phyloP scores from a whole-genome alignment of 176 grass and related monocot species.

The Aegilops sharonensis region DNA sequence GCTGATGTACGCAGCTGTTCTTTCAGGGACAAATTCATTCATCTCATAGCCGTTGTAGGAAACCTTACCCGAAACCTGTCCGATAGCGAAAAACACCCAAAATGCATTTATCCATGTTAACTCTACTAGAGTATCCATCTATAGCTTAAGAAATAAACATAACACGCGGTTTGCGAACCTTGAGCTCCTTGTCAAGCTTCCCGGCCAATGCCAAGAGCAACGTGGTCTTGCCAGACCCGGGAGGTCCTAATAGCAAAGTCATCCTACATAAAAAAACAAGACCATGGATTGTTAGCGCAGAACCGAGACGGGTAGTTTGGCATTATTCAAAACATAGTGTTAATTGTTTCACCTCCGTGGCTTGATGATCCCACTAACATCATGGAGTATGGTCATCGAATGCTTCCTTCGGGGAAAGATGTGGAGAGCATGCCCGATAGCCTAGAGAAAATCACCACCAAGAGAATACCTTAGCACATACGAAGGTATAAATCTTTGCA shows the following conservation, averaged over 20 bases:
- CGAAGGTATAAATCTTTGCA: neutral
- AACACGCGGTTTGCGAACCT: neutral
- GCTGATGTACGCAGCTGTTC: conserved; percentile 85
- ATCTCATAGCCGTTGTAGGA: conserved; percentile 83
- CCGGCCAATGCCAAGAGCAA: conserved; percentile 75
- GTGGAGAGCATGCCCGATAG: conserved; percentile 55
- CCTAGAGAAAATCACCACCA: conserved; percentile 13
- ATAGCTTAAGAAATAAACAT: too few species aligned
- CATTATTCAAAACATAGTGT: too few species aligned
- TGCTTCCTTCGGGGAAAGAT: conserved; percentile 52
- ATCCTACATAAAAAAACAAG: conserved; percentile 36
- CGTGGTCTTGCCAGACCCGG: conserved; percentile 80
- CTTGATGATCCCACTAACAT: conserved; percentile 66
- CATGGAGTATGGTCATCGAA: conserved; percentile 56
- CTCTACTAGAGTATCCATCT: too few species aligned
- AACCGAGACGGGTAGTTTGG: too few species aligned
- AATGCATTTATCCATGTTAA: too few species aligned
- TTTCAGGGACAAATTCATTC: conserved; percentile 81
- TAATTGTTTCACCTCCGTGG: conserved; percentile 10
- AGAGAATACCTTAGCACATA: neutral
- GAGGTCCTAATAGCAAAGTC: conserved; percentile 73
- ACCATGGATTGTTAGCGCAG: too few species aligned
- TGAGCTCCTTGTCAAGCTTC: conserved; percentile 79
- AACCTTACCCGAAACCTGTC: conserved; percentile 42
- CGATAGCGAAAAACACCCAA: too few species aligned